Conservation (phyloP, 139 green algal species). For the Pleodorina starrii region DNA sequence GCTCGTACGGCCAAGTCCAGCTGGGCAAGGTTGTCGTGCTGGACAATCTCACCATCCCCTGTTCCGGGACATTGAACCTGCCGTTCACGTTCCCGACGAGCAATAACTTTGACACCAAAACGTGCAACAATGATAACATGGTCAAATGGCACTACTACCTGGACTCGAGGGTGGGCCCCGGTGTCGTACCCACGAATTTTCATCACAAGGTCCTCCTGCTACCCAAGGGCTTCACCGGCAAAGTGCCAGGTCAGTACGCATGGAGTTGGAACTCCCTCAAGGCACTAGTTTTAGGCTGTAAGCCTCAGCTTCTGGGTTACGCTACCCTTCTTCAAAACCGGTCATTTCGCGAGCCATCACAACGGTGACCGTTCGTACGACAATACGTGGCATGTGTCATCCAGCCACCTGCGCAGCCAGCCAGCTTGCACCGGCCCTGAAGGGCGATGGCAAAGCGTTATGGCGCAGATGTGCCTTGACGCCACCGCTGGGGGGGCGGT, state of each 20-base stretch:
- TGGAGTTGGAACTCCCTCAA: too few relatives aligned
- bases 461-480: too few relatives aligned
- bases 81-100: not conserved
- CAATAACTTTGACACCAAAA: not conserved
- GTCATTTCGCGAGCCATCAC: too few relatives aligned
- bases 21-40: not conserved
- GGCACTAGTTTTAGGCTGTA: too few relatives aligned
- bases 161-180: not conserved
- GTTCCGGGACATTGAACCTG: not conserved
- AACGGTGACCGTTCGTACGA: too few relatives aligned
- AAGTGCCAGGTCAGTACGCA: not conserved
- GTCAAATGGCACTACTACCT: constrained; percentile 34
- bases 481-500: too few relatives aligned
- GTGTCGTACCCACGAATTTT: not conserved
- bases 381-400: too few relatives aligned
- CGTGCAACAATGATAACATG: constrained; percentile 37
- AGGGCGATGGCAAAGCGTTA: too few relatives aligned
- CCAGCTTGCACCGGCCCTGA: too few relatives aligned
- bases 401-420: too few relatives aligned
- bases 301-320: too few relatives aligned
- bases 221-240: not conserved
- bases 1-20: not conserved
- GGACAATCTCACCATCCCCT: not conserved
- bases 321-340: too few relatives aligned
- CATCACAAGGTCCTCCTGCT: constrained; percentile 27